Base-by-base conservation (phyloP, 1,284 basidiomycete species). In the Caloboletus firmus region DNA sequence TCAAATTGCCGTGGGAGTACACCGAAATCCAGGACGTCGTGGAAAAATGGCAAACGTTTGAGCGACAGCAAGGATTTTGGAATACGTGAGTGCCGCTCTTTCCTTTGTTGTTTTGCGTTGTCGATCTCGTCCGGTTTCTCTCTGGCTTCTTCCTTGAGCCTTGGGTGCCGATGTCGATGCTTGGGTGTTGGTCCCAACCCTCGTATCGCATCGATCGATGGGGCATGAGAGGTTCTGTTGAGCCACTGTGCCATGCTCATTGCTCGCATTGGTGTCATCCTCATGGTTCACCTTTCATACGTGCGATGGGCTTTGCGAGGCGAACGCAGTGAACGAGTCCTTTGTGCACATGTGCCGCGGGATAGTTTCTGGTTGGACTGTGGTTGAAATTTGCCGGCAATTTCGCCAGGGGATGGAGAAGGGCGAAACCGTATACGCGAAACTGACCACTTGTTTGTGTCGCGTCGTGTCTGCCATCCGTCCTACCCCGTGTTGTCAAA, bases 21-120 rank as follows among this genome's bases (percentile, higher is more conserved):
- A 61, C 73, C 5, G 79, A 85, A 43, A 72, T 90, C 56, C 85
- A 82, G 65, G 70, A 72, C 4, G 72, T 84, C 41, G 70, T 89
- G 17, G 70, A 69, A 13, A 76, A 78, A 45, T 90, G 86, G 84
- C 87, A 91, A 62, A 69, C 60, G 12, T 79, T 76, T 57, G 79
- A 81, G 65, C 74, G 82, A 12, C 73, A 78, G 9, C 73, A 79
- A 49, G 84, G 83, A 0, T 87, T 78, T 51, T 88, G 86, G 85
- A 87, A 87, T 62, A 68, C 82, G 81, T 82, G 56, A 57, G 79
- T 74, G 30, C 7, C 34, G 9, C 24, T 24, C 24, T 32, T 41
- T 24, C 20, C 17, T 26, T 41, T 35, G 20, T 31, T 28, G 13
- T 22, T 47, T 46, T 32, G 17, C 37, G 18, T 39, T 17, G 45